Conservation (phyloP, 2,329 filamentous ascomycete genomes). For the Zymoseptoria passerinii region DNA sequence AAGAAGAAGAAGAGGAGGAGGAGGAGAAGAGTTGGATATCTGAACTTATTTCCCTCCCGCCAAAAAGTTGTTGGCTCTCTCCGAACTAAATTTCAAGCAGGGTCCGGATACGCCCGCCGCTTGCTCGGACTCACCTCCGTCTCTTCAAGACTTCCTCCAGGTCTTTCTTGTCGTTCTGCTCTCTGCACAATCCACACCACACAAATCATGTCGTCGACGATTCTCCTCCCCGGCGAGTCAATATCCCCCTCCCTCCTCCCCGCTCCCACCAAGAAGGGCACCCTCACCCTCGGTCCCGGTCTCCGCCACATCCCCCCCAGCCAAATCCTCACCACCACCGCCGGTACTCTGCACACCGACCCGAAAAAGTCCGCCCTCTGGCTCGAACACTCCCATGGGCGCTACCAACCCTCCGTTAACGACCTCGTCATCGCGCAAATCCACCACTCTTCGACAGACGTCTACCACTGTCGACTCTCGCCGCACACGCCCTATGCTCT, state of each 20-base stretch:
- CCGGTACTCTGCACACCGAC: constrained; percentile 60
- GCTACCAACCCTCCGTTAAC: constrained; percentile 71
- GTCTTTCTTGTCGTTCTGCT: too few species aligned
- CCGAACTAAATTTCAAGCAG: background rate
- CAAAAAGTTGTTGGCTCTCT: background rate
- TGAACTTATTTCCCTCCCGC: background rate
- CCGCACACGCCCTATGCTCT: constrained; percentile 54
- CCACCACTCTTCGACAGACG: constrained; percentile 64
- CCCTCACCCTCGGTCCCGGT: constrained; percentile 75
- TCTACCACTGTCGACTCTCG: constrained; percentile 71
- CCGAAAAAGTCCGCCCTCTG: constrained; percentile 67
- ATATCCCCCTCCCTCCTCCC: constrained; percentile 61
- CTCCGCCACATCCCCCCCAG: constrained; percentile 73
- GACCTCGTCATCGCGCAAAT: constrained; percentile 87
- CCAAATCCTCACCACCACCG: constrained; percentile 60
- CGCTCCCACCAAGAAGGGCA: constrained; percentile 52
- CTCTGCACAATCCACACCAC: too few species aligned
- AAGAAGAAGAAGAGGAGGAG: background rate
- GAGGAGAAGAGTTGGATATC: too few species aligned
- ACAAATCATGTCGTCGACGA: constrained; percentile 25
- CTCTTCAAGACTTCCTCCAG: background rate
- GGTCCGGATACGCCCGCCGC: background rate
- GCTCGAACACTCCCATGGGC: constrained; percentile 60
- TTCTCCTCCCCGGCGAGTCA: constrained; percentile 75
- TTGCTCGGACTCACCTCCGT: background rate